A percentile compares a stretch with the other conserved stretches of the same genome.
phyloP scores from a whole-genome alignment of 768 basidiomycete genomes.

The Kwoniella sp. region DNA sequence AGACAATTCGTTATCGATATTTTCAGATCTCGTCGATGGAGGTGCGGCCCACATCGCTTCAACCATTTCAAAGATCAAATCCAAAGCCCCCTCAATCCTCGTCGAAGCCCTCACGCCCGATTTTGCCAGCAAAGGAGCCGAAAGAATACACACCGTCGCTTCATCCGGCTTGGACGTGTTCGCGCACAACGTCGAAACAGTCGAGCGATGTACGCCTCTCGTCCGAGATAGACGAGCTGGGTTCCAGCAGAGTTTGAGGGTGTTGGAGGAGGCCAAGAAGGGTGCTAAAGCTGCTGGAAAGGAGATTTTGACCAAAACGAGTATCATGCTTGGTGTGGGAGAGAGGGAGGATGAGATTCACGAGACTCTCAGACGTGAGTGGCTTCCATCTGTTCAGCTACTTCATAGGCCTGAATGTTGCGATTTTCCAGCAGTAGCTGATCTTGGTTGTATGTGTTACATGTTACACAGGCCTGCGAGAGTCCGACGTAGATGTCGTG shows the following conservation, averaged over 20 bases:
- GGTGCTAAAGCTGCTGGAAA: conserved; percentile 46
- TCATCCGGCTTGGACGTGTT: conserved; percentile 94
- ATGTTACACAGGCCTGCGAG: conserved; percentile 72
- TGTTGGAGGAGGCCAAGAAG: conserved; percentile 54
- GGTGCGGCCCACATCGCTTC: conserved; percentile 93
- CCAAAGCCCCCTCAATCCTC: conserved; percentile 92
- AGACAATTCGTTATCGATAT: too few species aligned
- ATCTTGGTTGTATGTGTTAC: too few species aligned
- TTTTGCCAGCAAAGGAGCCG: conserved; percentile 72
- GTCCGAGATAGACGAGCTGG: conserved; percentile 94
- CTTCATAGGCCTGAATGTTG: too few species aligned
- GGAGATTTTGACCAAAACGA: conserved; percentile 89
- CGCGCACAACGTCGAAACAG: conserved; percentile 96
- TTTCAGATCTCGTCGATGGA: conserved; percentile 81
- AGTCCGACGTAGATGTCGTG: conserved; percentile 88
- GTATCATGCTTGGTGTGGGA: conserved; percentile 97
- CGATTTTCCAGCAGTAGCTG: conserved; percentile 3
- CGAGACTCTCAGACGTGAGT: conserved; percentile 76
- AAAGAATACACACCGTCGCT: conserved; percentile 78
- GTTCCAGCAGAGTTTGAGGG: conserved; percentile 66
- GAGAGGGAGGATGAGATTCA: conserved; percentile 81
- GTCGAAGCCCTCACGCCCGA: conserved; percentile 97
- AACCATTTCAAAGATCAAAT: conserved; percentile 91
- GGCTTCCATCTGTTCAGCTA: neutral
- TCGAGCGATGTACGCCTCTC: conserved; percentile 88